phyloP scores from a whole-genome alignment of 1,139 yeast genomes.

The Sugiyamaella japonica region DNA sequence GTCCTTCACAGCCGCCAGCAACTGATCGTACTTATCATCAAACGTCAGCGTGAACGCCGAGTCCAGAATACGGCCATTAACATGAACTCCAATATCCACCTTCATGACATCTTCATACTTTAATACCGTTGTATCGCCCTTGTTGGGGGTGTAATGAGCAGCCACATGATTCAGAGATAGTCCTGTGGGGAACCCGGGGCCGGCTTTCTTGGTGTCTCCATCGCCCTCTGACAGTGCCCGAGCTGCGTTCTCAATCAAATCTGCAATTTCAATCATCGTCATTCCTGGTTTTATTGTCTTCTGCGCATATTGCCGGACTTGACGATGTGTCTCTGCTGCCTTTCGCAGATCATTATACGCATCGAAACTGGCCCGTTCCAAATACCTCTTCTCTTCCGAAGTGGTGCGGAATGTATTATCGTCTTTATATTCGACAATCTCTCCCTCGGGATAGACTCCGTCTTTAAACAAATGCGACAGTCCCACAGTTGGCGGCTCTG shows the following conservation, averaged over 20 bases:
- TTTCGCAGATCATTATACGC: conserved; percentile 86
- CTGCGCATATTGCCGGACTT: conserved; percentile 81
- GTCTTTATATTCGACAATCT: conserved; percentile 52
- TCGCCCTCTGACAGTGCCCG: conserved; percentile 70
- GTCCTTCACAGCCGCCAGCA: conserved; percentile 80
- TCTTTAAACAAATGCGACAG: conserved; percentile 67
- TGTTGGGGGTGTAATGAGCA: conserved; percentile 97
- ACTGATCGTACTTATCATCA: conserved; percentile 76
- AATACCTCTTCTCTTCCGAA: conserved; percentile 78
- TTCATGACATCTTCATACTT: conserved; percentile 91
- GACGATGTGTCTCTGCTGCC: conserved; percentile 93
- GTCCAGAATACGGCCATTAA: conserved; percentile 92
- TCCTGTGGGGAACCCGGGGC: conserved; percentile 98
- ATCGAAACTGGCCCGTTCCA: conserved; percentile 54
- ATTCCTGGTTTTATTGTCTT: conserved; percentile 83
- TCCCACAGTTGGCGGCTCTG: conserved; percentile 54
- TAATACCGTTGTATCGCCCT: conserved; percentile 83
- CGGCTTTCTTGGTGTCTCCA: conserved; percentile 64
- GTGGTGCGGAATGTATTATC: conserved; percentile 76
- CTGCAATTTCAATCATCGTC: conserved; percentile 87
- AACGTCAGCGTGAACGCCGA: conserved; percentile 94
- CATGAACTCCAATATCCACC: conserved; percentile 96
- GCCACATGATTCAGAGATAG: conserved; percentile 91
- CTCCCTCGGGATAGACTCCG: conserved; percentile 82
- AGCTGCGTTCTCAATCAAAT: conserved; percentile 81